Base-by-base conservation (phyloP, 2,329 filamentous ascomycete species). In the Aspergillus ibericus region DNA sequence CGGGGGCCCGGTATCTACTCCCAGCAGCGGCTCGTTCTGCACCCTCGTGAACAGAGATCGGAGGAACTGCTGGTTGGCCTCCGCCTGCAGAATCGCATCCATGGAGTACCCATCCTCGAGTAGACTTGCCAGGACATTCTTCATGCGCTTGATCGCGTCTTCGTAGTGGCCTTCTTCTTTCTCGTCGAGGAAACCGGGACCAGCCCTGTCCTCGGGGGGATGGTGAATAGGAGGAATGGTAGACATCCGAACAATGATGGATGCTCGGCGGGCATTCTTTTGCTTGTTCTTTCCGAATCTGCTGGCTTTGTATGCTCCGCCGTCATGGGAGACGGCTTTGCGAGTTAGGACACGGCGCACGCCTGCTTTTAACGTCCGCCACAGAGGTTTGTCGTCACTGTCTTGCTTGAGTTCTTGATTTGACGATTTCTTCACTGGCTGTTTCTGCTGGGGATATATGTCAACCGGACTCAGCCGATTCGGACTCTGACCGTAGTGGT, bases 21-120 rank as follows among this genome's bases (percentile, higher is more conserved):
- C 51, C 20, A 53, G 51, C 15, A 53, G 51, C n/a, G 51, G 51
- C n/a, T 53, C 51, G 34, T 53, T 53, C 29, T 53, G 51, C 1
- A 53, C 51, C 22, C 51, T 32, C 13, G 40, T 42, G 27, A 53
- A 53, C 15, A 53, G 51, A 15, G 51, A 53, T 16, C 36, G 51
- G n/a, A 53, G 51, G 15, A 53, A 53, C 25, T 53, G 38, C 18
- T 53, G 51, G 15, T 53, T 53, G 10, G 51, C 36, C 20, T 53
- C 51, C 15, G 51, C 51, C 32, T 53, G 51, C 10, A 53, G 27
- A 12, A 53, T 53, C 25, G 18, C 25, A 13, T 53, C 51, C 51
- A 53, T 53, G 3, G 51, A 44, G 5, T 53, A 53, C 15, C 51
- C 51, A n/a, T 53, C 51, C 25, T 53, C 51, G 4, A 53, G 29